These are phyloP conservation scores for Pseudozyma sp. DNA, from an alignment of 1,284 basidiomycete genomes.

Conservation along the genomic window DNA sequence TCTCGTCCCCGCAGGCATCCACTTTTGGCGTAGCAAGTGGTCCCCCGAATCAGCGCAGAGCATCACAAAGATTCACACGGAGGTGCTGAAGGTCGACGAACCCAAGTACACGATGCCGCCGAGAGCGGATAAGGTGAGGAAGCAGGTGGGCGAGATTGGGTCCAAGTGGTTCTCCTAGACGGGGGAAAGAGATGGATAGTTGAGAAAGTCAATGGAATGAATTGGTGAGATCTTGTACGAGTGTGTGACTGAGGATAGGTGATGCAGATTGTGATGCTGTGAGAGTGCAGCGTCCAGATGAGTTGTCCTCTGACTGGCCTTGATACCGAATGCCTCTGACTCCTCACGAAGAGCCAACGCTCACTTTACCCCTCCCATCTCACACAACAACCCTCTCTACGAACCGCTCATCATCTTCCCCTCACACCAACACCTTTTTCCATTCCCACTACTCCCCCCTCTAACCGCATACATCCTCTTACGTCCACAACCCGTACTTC, in stretches of 20 bases:
- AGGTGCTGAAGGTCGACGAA: conserved; percentile 71
- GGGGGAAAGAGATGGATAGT: too few relatives aligned
- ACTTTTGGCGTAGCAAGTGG: conserved; percentile 88
- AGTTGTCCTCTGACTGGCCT: too few relatives aligned
- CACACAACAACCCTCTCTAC: too few relatives aligned
- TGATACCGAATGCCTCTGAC: too few relatives aligned
- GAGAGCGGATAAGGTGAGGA: conserved; percentile 25
- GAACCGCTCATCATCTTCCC: too few relatives aligned
- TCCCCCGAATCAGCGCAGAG: conserved; percentile 70
- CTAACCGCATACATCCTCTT: not conserved
- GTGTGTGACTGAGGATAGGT: too few relatives aligned
- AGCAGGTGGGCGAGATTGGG: conserved; percentile 29
- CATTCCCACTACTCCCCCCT: not conserved
- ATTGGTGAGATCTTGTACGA: too few relatives aligned
- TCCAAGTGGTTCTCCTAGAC: conserved; percentile 39
- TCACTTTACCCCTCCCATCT: too few relatives aligned
- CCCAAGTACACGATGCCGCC: conserved; percentile 16
- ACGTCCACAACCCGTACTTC: conserved; percentile 86
- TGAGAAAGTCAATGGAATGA: too few relatives aligned
- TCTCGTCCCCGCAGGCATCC: conserved; percentile 75
- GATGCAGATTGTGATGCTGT: too few relatives aligned
- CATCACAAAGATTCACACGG: conserved; percentile 77
- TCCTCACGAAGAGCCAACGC: too few relatives aligned
- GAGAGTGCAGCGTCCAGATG: too few relatives aligned
- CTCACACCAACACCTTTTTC: not conserved